Evolutionary conservation across 1,284 basidiomycete genomes (phyloP), one percentile per base, ranked within the genome.

Genomic region (Cystobasidium pallidum): DNA sequence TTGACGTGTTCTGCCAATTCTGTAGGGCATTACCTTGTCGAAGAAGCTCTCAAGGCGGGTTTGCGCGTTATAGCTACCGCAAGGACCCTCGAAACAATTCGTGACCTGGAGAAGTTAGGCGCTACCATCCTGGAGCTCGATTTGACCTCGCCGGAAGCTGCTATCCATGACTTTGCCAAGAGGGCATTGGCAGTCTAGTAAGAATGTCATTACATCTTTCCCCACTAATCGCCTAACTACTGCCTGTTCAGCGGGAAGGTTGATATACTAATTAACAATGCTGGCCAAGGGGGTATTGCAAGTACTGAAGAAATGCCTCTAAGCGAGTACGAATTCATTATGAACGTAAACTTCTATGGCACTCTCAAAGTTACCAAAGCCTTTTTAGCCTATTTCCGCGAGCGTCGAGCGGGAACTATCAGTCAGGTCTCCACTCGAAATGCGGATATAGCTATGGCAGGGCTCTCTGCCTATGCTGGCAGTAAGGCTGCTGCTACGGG

Each of bases 401-500:
- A 66, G 34, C 28, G 51, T 15, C 13, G 34, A n/a, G 32, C 41
- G 26, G 64, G 64, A 1, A 66, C 64, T n/a, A 52, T 66, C 30
- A 45, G 32, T n/a, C 64, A 66, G 24, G 47, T 66, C 17, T 66
- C 64, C 8, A 54, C 64, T n/a, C 30, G 64, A 54, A 66, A 66
- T 45, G 64, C 64, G 11, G 64, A 66, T n/a, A 66, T 66, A 36
- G 64, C 51, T 17, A 66, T 66, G 64, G 64, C 52, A 2, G 64
- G 51, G 4, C 49, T 66, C 3, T 43, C 64, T 17, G 52, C 64
- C 28, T 66, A 66, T 43, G 64, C 64, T 43, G 49, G 51, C 34
- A 66, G 64, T 32, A 66, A 66, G 26, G 64, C 64, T 66, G 64
- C 64, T 30, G 51, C 52, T 17, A 41, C 64, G 15, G 64, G 64